Conservation (phyloP, 495 filamentous ascomycete species). For the Penicillium crystallinum region DNA sequence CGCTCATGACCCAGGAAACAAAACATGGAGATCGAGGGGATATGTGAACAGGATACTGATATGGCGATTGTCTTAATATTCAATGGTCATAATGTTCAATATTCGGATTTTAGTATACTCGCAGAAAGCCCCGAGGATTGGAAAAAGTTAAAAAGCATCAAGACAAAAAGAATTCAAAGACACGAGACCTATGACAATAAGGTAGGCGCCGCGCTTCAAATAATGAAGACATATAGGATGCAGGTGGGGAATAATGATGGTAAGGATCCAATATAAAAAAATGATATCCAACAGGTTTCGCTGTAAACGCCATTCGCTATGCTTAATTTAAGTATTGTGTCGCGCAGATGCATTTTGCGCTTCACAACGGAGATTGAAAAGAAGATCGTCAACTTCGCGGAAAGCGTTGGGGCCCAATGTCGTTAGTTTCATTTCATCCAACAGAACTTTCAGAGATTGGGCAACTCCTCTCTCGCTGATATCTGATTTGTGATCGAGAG, state of each 20-base stretch:
- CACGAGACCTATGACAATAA: background rate
- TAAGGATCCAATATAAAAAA: conserved; percentile 6
- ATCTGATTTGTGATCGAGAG: background rate
- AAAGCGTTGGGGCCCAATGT: conserved; percentile 48
- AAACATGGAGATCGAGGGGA: too few relatives aligned
- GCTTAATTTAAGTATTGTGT: conserved; percentile 33
- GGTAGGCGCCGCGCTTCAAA: background rate
- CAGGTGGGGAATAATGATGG: conserved; percentile 23
- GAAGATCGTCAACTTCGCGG: conserved; percentile 58
- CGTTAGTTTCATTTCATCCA: conserved; percentile 48
- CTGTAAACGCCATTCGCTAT: conserved; percentile 43
- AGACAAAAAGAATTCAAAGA: background rate
- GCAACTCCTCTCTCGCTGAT: conserved; percentile 34
- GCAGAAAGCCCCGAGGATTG: background rate
- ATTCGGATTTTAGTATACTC: background rate
- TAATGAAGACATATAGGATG: conserved; percentile 15
- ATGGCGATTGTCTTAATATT: too few relatives aligned
- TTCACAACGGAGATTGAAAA: conserved; percentile 62
- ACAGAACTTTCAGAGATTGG: conserved; percentile 42
- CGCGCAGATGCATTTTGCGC: conserved; percentile 57
- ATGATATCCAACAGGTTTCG: conserved; percentile 9
- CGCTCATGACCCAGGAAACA: too few relatives aligned
- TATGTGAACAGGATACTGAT: too few relatives aligned
- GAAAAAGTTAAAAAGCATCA: background rate
- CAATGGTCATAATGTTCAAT: background rate